Evolutionary conservation across 179 eudicot species (phyloP).

Genomic region (Actinidia chinensis): DNA sequence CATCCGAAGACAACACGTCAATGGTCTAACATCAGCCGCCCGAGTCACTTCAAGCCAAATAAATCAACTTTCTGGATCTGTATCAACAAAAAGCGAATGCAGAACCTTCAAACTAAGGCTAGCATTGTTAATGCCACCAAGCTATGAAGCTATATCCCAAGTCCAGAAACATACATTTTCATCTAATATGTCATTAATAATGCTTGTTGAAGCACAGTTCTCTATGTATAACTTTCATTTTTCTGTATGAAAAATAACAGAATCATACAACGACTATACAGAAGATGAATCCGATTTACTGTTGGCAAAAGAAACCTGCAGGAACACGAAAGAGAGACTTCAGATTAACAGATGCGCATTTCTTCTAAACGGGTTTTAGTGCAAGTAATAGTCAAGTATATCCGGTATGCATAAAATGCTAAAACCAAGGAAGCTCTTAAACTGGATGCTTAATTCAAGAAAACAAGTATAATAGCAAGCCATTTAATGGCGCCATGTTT

Average conservation of each 20-base stretch:
- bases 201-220: constrained; percentile 7
- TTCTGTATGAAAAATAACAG: constrained; percentile 21
- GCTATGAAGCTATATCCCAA: constrained; percentile 15
- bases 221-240: constrained; percentile 21
- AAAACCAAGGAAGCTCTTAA: constrained; percentile 5
- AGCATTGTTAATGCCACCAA: constrained; percentile 11
- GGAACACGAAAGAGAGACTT: constrained; percentile 68
- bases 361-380: constrained; percentile 1
- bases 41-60: neutral
- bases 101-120: constrained; percentile 5
- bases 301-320: constrained; percentile 83
- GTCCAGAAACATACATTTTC: constrained; percentile 14
- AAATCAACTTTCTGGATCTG: constrained; percentile 9
- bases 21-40: neutral
- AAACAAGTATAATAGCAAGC: constrained; percentile 8
- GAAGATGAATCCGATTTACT: constrained; percentile 54
- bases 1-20: neutral
- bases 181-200: neutral
- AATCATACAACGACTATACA: constrained; percentile 42
- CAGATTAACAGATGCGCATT: constrained; percentile 47
- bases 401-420: neutral
- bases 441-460: neutral
- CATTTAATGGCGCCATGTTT: neutral
- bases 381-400: neutral
- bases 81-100: neutral